Evolutionary conservation across 2,329 filamentous ascomycete species (phyloP).

Genomic region (Grosmannia serpens): DNA sequence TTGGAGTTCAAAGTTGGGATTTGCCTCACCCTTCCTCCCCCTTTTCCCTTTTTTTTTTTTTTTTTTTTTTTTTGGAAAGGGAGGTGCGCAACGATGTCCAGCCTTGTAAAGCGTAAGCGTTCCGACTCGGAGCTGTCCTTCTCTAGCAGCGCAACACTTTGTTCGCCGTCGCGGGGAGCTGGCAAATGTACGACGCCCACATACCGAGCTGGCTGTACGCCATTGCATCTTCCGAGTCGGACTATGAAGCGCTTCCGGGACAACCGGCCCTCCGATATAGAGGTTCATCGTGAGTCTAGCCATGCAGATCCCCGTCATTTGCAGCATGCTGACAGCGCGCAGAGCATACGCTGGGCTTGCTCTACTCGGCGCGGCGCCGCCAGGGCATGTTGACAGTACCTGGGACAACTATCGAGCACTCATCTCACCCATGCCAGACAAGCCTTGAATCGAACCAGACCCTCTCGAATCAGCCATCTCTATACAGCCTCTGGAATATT

Average conservation of each 20-base stretch:
- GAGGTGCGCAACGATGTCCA: conserved; percentile 23
- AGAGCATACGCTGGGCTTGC: conserved; percentile 46
- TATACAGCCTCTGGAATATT: conserved; percentile 53
- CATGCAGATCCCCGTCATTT: not conserved
- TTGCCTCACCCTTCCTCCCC: too few species aligned
- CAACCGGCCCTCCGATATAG: conserved; percentile 42
- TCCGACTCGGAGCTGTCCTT: conserved; percentile 46
- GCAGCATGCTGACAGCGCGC: not conserved
- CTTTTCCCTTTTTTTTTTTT: not conserved
- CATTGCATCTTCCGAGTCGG: conserved; percentile 39
- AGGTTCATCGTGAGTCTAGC: conserved; percentile 39
- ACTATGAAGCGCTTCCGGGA: conserved; percentile 52
- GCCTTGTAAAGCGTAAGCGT: conserved; percentile 49
- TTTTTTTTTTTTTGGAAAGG: too few species aligned
- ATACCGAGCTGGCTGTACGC: conserved; percentile 17
- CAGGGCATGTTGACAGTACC: not conserved
- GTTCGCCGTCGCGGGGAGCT: conserved; percentile 22
- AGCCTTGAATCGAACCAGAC: not conserved
- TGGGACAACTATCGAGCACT: not conserved
- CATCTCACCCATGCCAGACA: not conserved
- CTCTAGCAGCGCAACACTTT: conserved; percentile 29
- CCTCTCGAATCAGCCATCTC: conserved; percentile 31
- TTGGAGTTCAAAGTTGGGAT: too few species aligned
- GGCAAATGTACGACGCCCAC: not conserved
- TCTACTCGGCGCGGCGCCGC: conserved; percentile 36